phyloP scores from a whole-genome alignment of 139 green algal genomes.

The Chlorella sp. region DNA sequence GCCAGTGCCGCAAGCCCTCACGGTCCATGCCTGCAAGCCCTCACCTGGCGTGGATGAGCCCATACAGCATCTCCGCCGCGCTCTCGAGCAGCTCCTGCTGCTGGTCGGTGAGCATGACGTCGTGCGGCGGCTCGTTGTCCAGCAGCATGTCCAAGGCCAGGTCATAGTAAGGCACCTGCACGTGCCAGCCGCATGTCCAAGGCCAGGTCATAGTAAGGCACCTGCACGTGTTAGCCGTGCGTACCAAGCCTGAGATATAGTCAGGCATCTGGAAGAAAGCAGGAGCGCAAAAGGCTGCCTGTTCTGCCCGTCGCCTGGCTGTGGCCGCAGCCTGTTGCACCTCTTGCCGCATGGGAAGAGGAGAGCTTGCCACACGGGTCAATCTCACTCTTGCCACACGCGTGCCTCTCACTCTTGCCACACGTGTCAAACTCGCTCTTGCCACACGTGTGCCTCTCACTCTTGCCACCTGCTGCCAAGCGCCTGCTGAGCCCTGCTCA shows the following conservation, averaged over 20 bases:
- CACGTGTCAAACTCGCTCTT: too few species aligned
- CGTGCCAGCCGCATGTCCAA: conserved; percentile 94
- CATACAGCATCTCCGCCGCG: conserved; percentile 95
- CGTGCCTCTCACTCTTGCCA: too few species aligned
- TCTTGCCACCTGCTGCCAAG: too few species aligned
- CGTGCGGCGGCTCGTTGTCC: conserved; percentile 79
- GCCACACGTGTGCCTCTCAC: too few species aligned
- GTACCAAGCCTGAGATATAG: conserved; percentile 96
- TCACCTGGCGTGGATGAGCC: conserved; percentile 87
- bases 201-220: conserved; percentile 98
- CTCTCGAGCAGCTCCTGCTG: conserved; percentile 89
- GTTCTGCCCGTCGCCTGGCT: too few species aligned
- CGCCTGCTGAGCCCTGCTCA: too few species aligned
- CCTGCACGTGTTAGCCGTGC: conserved; percentile 89
- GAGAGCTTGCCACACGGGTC: too few species aligned
- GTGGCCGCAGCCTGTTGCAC: too few species aligned
- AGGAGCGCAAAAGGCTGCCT: too few species aligned
- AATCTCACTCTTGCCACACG: too few species aligned
- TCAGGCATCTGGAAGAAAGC: conserved; percentile 96
- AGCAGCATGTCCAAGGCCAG: conserved; percentile 96
- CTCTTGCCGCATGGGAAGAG: too few species aligned
- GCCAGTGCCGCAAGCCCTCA: too few species aligned
- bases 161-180: conserved; percentile 96
- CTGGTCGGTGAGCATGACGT: conserved; percentile 72
- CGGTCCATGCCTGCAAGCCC: neutral